Evolutionary conservation across 73 alveolate genomes (phyloP), one percentile per base, ranked within the genome.

Genomic region (Symbiodinium natans): DNA sequence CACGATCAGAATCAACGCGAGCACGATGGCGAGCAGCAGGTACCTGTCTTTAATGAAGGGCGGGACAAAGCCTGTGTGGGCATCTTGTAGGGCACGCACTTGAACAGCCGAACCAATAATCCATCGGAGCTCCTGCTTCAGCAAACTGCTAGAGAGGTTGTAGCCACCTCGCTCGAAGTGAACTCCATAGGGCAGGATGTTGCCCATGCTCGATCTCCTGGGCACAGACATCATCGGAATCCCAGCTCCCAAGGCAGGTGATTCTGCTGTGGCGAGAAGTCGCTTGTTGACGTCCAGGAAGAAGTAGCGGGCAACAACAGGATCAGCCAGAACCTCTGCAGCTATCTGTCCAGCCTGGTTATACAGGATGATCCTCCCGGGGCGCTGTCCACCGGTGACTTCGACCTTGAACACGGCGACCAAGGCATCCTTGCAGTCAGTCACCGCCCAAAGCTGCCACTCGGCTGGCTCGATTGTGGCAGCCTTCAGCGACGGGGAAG

Each of bases 1-100:
- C 43, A 10, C 84, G 42, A 33, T 74, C 43, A 74, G 84, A n/a
- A 34, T 23, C 84, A 74, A 8, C 10, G 84, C 41, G 27, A n/a
- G 42, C 29, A 74, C 42, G 25, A 74, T 34, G 46, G 84, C 41
- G 29, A 74, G 42, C 46, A 74, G 42, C 43, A 74, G 42, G 84
- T 74, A 74, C 84, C 84, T 74, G 84, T 74, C 84, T 34, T 34
- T 74, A 43, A 74, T n/a, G 84, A 74, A 74, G 84, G 84, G 84
- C 43, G 84, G 84, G 43, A 33, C 84, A 34, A 74, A 74, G 41
- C 27, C 42, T 1, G 40, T 10, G 84, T 74, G 40, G 27, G 84
- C 84, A 15, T 74, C 84, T 33, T 74, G 84, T 29, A 74, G 29
- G 43, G 84, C 84, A 2, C 84, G 84, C 43, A 74, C 84, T 29